Evolutionary conservation across 208 protist species (phyloP), one percentile per base, ranked within the genome.

Genomic region (Trichomonas vaginalis): DNA sequence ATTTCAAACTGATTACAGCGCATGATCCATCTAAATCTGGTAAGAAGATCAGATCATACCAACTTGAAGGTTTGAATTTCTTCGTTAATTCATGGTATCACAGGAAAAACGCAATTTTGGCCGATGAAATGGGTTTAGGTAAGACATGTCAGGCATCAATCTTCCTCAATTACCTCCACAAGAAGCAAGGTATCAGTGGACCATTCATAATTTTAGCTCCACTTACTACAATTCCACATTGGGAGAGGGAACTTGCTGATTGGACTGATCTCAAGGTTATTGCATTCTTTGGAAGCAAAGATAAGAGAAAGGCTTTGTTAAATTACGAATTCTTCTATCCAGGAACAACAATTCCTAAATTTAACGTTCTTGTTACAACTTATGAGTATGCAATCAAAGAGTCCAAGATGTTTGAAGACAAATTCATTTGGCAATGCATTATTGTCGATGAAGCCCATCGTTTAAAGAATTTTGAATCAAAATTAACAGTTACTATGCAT

Each of bases 51-150:
- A 96, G 96, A 0, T 51, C 95, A 0, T 97, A 97, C 62, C 96
- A 97, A 86, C 23, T 97, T 46, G 96, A 96, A 39, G 96, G 97
- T 37, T 56, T 97, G 17, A 97, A 97, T 61, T 97, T 96, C 96
- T 46, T 97, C 62, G 21, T 90, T 0, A 96, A 95, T 46, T 96
- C 83, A n/a, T 97, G 96, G 96, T 70, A 61, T 45, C 48, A 96
- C 32, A 23, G 61, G n/a, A 21, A 86, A n/a, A 96, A 96, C 35
- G 96, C 95, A 4, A 96, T 96, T 96, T 95, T 97, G 12, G 97
- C 96, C 8, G 97, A 97, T 96, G 97, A 97, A 96, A 97, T 97
- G 97, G 97, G 96, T 51, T 37, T 96, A 15, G 96, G 96, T n/a
- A 96, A 96, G 42, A 96, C 96, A 32, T 96, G 96, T 27, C 96